Conservation (phyloP, 225 moss, liverwort and hornwort genomes). For the Ulota crispa region DNA sequence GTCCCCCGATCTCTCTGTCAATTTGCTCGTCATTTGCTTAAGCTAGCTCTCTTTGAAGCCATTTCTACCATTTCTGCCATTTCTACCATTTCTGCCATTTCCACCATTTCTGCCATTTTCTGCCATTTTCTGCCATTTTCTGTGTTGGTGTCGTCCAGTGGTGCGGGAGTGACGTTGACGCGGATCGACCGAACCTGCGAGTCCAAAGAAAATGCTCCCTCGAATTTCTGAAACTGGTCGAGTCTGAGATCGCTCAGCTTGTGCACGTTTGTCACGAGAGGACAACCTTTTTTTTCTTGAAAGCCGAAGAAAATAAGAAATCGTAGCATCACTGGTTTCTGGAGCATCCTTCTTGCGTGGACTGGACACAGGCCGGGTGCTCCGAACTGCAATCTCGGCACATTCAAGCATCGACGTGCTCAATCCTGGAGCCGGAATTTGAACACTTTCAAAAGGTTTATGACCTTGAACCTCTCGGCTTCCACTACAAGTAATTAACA, state of each 20-base stretch:
- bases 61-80: too few species aligned
- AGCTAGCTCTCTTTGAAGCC: not conserved
- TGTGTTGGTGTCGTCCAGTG: not conserved
- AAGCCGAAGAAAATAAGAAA: slow-evolving; percentile 1
- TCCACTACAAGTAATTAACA: not conserved
- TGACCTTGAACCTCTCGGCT: not conserved
- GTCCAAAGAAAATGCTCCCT: not conserved
- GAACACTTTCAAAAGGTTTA: not conserved
- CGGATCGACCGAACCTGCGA: not conserved
- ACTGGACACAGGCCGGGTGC: not conserved
- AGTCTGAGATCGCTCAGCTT: not conserved
- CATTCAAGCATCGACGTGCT: not conserved
- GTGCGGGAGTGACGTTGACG: not conserved
- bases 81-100: too few species aligned
- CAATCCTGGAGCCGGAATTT: not conserved
- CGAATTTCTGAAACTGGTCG: not conserved
- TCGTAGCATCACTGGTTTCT: not conserved
- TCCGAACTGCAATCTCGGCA: not conserved
- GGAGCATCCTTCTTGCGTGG: not conserved
- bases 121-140: too few species aligned
- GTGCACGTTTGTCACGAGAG: not conserved
- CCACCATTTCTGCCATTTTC: too few species aligned
- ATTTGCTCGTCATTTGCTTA: not conserved
- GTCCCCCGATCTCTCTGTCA: not conserved
- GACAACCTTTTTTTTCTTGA: not conserved